phyloP scores from a whole-genome alignment of 139 green algal genomes.

The Closterium sp. region DNA sequence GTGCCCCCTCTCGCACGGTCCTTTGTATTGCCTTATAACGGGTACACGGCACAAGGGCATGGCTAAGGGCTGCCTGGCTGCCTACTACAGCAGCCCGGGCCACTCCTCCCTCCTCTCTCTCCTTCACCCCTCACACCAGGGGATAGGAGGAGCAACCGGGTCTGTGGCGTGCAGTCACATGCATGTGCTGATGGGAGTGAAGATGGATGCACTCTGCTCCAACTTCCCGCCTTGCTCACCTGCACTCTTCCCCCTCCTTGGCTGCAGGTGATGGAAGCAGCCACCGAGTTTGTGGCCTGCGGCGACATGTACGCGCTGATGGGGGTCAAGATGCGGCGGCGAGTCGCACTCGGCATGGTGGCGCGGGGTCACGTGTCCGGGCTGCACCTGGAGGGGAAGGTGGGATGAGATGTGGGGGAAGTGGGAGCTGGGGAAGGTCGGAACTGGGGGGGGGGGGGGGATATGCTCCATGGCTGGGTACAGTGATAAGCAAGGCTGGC shows the following conservation, averaged over 20 bases:
- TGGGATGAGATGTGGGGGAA: not conserved
- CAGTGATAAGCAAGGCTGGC: no score
- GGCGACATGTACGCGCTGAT: constrained; percentile 24
- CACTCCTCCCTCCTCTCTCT: not conserved
- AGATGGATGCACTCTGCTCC: no score
- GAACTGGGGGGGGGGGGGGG: no score
- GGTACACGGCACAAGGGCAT: no score
- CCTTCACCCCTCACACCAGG: not conserved
- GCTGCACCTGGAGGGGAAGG: constrained; percentile 35
- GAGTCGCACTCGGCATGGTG: constrained; percentile 2
- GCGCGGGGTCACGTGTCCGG: constrained; percentile 6
- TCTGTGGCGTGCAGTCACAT: constrained; percentile 34
- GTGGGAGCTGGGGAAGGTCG: not conserved
- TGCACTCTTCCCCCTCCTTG: no score
- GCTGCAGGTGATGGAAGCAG: constrained; percentile 36
- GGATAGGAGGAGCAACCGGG: constrained; percentile 31
- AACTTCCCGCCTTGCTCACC: no score
- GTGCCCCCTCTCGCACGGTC: no score
- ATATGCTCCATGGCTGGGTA: no score
- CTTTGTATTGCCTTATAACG: no score
- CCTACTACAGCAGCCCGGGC: no score
- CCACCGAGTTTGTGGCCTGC: constrained; percentile 17
- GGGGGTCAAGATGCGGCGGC: not conserved
- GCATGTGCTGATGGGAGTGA: not conserved
- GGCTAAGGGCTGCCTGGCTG: no score